Base-by-base conservation (phyloP, 2,329 filamentous ascomycete species). In the Gaeumannomyces tritici region DNA sequence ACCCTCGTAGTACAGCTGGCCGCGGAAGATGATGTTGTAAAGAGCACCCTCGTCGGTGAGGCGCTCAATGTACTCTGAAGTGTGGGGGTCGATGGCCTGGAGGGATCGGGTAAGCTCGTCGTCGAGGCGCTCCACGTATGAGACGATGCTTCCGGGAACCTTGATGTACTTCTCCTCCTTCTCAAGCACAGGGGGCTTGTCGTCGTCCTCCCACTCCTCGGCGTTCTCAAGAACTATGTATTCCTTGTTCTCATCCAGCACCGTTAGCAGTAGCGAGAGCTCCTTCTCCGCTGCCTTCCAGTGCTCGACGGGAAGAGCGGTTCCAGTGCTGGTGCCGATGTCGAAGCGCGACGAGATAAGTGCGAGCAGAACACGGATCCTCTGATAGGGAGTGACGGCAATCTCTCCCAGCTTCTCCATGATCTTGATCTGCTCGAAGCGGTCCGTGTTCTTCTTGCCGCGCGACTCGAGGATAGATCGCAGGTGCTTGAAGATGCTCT, bases 141-240 rank as follows among this genome's bases (percentile, higher is more conserved):
- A 98, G 57, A 97, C 91, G 65, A 98, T 81, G 79, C 91, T 97
- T 72, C 95, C 96, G 26, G 95, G 91, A 63, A 99, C 85, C 80
- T 89, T 93, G 83, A 96, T 90, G 73, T 93, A 84, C 74, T 85
- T 89, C 75, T 96, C 88, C 66, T 86, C 90, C 27, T 83, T 76
- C 63, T 84, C 85, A 68, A 93, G 80, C 35, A 82, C 82, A 18
- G 95, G 95, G 55, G 87, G 84, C 81, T 97, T 98, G 70, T 99
- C 96, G 69, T 99, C 96, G 71, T 99, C 95, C 69, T 99, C 95
- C 95, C 95, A 98, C 77, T 99, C 95, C 74, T 99, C 95, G 27
- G 91, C 95, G 68, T 85, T 88, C 78, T 99, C 95, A 28, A 95
- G 82, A 59, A 99, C 91, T 61, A 98, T 82, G 73, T 93, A 89